Percentiles rank a stretch among this genome's conserved stretches.
These are phyloP conservation scores for Hylodesmum podocarpum DNA, from an alignment of 306 rosid genomes.

Conservation along the genomic window DNA sequence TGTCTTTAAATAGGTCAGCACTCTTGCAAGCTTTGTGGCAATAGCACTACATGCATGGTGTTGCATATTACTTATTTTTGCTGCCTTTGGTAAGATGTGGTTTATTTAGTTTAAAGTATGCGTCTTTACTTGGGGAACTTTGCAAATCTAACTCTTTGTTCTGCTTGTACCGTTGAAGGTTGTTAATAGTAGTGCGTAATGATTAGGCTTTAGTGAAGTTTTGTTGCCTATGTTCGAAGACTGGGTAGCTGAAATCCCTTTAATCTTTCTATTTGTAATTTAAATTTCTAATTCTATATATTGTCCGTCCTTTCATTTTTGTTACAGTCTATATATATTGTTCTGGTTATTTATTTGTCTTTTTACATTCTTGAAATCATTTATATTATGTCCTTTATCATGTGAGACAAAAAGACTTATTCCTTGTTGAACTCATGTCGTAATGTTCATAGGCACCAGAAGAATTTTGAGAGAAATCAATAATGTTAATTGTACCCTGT, in stretches of 20 bases:
- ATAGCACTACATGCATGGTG: conserved; percentile 22
- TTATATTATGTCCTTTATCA: neutral
- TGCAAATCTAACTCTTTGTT: conserved; percentile 26
- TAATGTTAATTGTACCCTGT: neutral
- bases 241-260: conserved; percentile 24
- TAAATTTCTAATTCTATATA: conserved; percentile 26
- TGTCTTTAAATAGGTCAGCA: conserved; percentile 49
- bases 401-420: neutral
- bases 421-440: neutral
- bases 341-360: neutral
- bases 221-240: conserved; percentile 33
- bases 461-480: neutral
- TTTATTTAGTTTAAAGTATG: conserved; percentile 24
- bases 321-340: neutral
- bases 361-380: neutral
- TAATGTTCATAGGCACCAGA: neutral
- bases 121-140: conserved; percentile 28
- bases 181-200: conserved; percentile 35
- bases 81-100: conserved; percentile 31
- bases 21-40: conserved; percentile 27
- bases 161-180: conserved; percentile 27
- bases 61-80: neutral
- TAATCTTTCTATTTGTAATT: conserved; percentile 26
- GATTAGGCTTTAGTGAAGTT: conserved; percentile 27
- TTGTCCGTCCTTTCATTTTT: neutral